Evolutionary conservation across 768 basidiomycete genomes (phyloP).

Genomic region (Leccinum barrowsii): DNA sequence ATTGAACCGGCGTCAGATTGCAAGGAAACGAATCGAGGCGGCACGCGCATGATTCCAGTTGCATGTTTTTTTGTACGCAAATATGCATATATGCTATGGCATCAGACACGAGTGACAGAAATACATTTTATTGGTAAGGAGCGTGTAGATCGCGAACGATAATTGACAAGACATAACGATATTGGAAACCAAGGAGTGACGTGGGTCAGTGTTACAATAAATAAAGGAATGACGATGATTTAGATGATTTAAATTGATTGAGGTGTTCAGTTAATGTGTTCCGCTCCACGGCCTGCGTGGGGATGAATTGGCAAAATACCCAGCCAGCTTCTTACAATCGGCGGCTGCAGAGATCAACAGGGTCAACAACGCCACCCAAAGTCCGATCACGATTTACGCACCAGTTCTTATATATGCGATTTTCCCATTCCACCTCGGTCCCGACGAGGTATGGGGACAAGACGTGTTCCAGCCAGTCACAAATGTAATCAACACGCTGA

Average conservation of each 20-base stretch:
- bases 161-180: slow-evolving; percentile 10
- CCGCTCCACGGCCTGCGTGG: slow-evolving; percentile 4
- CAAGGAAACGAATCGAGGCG: slow-evolving; percentile 85
- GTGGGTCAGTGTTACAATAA: neutral
- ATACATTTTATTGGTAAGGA: slow-evolving; percentile 9
- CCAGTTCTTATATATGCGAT: slow-evolving; percentile 28
- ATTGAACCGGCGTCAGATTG: slow-evolving; percentile 82
- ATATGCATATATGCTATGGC: slow-evolving; percentile 31
- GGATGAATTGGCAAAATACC: neutral
- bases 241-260: neutral
- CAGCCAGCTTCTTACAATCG: neutral
- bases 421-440: slow-evolving; percentile 28
- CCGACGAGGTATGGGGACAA: slow-evolving; percentile 26
- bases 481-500: slow-evolving; percentile 32
- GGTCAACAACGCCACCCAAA: neutral
- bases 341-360: slow-evolving; percentile 9
- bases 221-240: neutral
- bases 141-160: neutral
- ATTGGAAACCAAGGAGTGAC: neutral
- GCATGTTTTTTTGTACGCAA: slow-evolving; percentile 27
- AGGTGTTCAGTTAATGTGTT: neutral
- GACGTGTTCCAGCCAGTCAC: slow-evolving; percentile 39
- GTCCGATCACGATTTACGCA: slow-evolving; percentile 7
- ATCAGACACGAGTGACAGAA: neutral
- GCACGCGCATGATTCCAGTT: slow-evolving; percentile 48